Evolutionary conservation across 345 rosid species (phyloP).

Genomic region (Combretum micranthum): DNA sequence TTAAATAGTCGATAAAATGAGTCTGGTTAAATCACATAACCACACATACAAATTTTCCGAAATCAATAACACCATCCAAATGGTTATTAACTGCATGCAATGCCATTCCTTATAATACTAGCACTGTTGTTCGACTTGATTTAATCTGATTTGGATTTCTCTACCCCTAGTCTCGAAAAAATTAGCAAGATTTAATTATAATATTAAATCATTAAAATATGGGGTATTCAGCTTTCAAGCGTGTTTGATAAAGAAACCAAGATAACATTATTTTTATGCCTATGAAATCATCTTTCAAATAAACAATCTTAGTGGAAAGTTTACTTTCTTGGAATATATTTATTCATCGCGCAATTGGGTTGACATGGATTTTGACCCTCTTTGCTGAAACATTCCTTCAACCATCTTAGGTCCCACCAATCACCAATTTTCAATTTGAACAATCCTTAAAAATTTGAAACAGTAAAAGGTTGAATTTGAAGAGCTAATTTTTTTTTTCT

Average conservation of each 20-base stretch:
- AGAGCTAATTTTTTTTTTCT: slow-evolving; percentile 1
- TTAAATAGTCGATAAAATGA: too few relatives aligned
- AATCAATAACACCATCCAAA: too few relatives aligned
- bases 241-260: not conserved
- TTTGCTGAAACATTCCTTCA: slow-evolving; percentile 30
- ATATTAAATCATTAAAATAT: too few relatives aligned
- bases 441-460: slow-evolving; percentile 11
- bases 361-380: slow-evolving; percentile 44
- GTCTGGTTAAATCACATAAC: too few relatives aligned
- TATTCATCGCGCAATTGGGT: slow-evolving; percentile 28
- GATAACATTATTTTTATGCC: slow-evolving; percentile 1
- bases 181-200: too few relatives aligned
- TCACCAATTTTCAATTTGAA: not conserved
- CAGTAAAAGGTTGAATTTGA: slow-evolving; percentile 13
- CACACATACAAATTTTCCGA: too few relatives aligned
- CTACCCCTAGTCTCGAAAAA: too few relatives aligned
- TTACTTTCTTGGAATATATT: slow-evolving; percentile 25
- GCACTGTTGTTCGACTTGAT: too few relatives aligned
- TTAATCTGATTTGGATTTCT: too few relatives aligned
- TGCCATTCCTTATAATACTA: too few relatives aligned
- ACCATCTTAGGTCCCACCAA: slow-evolving; percentile 22
- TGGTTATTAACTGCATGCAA: too few relatives aligned
- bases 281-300: slow-evolving; percentile 10
- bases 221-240: too few relatives aligned
- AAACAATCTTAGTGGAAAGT: slow-evolving; percentile 25